Evolutionary conservation across 768 basidiomycete species (phyloP), one percentile per base, ranked within the genome.

Genomic region (Trametes punicea): DNA sequence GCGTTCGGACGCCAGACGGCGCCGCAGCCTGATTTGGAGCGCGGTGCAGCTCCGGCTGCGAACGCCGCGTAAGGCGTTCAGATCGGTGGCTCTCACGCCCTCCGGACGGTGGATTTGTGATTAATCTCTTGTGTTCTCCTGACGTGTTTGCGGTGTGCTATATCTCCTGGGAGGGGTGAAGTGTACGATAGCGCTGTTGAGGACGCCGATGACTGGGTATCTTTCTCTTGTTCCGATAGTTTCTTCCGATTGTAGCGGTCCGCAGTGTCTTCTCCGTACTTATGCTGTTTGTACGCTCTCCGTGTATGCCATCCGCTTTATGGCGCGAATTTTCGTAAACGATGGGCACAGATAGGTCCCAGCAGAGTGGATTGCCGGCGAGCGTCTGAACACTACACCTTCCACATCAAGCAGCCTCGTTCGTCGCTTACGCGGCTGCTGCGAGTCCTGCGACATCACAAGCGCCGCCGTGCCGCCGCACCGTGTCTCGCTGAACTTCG

Each of bases 1-100:
- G n/a, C n/a, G n/a, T 62, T 65, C 36, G 56, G 59, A 2, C 63
- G 63, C 3, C 51, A 62, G n/a, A 42, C 55, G 11, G 57, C 44
- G 33, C 60, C 61, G 18, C 62, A 55, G 42, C 60, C 66, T 0
- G 67, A 69, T 42, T 21, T 69, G 4, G 67, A 69, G 57, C 59
- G 67, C 21, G 67, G 67, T 15, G 36, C 56, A 34, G 64, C 60
- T 27, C 51, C 58, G 1, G 53, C 62, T 10, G 46, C 62, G 4
- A 50, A 40, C 40, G 57, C 53, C 2, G 57, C 63, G n/a, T 61
- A 29, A 59, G 40, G 21, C 4, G 7, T 2, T 33, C 11, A 9
- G 16, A 21, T n/a, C n/a, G 10, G 10, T 10, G 40, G 6, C 40
- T 41, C 21, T 23, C 6, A 20, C 21, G 31, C 13, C 31, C 13